phyloP scores from a whole-genome alignment of 345 rosid genomes.

The Tarenaya hassleriana region DNA sequence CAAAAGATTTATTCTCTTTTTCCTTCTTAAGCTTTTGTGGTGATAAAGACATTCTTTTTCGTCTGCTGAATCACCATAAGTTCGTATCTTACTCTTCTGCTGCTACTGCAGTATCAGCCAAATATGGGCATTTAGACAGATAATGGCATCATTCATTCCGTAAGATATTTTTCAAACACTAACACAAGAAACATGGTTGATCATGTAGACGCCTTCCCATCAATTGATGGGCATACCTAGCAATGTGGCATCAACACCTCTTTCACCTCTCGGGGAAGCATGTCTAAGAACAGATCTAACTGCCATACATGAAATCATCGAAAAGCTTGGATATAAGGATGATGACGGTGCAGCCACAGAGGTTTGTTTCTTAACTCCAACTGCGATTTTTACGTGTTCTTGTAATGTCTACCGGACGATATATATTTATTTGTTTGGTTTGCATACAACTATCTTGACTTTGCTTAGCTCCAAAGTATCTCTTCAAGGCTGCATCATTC shows the following conservation, averaged over 20 bases:
- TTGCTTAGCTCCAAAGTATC: too few relatives aligned
- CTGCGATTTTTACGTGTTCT: slow-evolving; percentile 3
- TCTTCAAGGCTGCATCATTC: too few relatives aligned
- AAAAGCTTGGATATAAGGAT: slow-evolving; percentile 69
- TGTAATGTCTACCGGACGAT: too few relatives aligned
- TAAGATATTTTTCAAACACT: slow-evolving; percentile 1
- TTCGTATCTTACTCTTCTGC: too few relatives aligned
- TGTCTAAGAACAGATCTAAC: slow-evolving; percentile 78
- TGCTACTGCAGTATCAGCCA: too few relatives aligned
- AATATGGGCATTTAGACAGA: too few relatives aligned
- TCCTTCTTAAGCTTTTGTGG: slow-evolving; percentile 1
- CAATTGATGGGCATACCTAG: slow-evolving; percentile 74
- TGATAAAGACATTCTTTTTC: background rate
- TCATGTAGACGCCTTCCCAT: slow-evolving; percentile 75
- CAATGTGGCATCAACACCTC: slow-evolving; percentile 44
- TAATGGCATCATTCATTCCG: too few relatives aligned
- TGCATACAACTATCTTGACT: too few relatives aligned
- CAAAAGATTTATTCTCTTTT: background rate
- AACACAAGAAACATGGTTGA: slow-evolving; percentile 16
- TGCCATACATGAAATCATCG: slow-evolving; percentile 71
- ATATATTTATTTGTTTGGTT: too few relatives aligned
- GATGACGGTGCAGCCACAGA: slow-evolving; percentile 87
- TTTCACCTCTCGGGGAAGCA: slow-evolving; percentile 92
- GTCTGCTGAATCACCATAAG: background rate
- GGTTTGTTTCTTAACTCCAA: slow-evolving; percentile 35